Evolutionary conservation across 495 filamentous ascomycete genomes (phyloP), one percentile per base, ranked within the genome.

Genomic region (Astrothelium macrocarpum): DNA sequence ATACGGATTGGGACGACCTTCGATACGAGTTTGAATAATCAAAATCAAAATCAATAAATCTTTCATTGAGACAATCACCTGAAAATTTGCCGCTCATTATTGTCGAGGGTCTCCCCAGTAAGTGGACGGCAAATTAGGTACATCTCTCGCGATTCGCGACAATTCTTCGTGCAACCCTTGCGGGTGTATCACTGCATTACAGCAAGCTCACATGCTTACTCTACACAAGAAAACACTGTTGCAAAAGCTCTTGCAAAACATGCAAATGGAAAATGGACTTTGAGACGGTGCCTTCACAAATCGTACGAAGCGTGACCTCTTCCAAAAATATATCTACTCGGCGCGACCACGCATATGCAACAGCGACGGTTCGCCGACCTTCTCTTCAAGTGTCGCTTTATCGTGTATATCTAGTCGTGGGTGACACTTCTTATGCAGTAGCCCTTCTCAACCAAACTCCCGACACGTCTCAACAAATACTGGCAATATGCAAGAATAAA

Each of bases 401-500:
- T 5, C 5, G 34, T 39, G 14, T 5, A 14, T 14, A 5, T 39
- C 34, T 14, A 14, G 5, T 39, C 14, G 34, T 39, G 34, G 34
- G 34, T 39, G 34, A 39, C 34, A 5, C 5, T 56, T 20, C 5
- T 26, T 25, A 56, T 56, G 49, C 49, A 56, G 29, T 20, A 56
- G 49, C 49, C 20, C 49, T 56, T 29, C 49, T 56, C 49, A 56
- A 56, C 49, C 49, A 56, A 28, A 29, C 49, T 56, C 25, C 12
- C n/a, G 29, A 16, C 49, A 29, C 49, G 9, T 16, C 49, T 56
- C 49, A 56, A 56, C 49, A 56, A 56, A 56, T 2, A 11, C 11
- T 20, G 25, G 25, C 49, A 56, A 7, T 26, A 29, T 20, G 49
- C 25, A 11, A 29, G 20, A 28, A 5, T 25, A 56, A 56, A 56